Evolutionary conservation across 352 stramenopile genomes (phyloP).

Genomic region (Thraustochytrium sp.): DNA sequence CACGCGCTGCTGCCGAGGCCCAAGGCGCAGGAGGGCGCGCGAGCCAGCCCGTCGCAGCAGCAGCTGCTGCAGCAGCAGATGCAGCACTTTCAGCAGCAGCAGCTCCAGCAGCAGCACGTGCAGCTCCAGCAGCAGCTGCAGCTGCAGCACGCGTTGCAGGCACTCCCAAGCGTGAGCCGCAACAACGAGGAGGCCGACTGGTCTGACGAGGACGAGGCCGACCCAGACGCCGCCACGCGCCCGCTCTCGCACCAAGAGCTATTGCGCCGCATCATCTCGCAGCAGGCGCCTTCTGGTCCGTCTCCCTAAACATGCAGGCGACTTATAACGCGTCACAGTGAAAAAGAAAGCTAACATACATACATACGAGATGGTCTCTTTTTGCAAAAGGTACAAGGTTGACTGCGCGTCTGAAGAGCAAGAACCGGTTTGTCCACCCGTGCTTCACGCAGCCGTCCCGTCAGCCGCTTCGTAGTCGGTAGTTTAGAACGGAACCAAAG

Average conservation of each 20-base stretch:
- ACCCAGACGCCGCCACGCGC: neutral
- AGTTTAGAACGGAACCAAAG: no score
- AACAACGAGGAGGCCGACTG: neutral
- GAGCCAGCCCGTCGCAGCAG: neutral
- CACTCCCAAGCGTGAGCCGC: neutral
- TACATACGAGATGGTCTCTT: no score
- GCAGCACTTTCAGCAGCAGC: neutral
- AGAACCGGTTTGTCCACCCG: no score
- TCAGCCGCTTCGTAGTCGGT: no score
- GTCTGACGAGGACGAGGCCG: conserved; percentile 4
- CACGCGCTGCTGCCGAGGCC: neutral
- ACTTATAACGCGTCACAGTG: no score
- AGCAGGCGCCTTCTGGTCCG: neutral
- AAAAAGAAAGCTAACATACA: no score
- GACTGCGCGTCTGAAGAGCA: no score
- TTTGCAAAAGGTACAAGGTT: no score
- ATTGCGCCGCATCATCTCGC: neutral
- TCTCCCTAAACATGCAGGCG: no score
- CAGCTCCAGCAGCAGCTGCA: neutral
- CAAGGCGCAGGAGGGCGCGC: neutral
- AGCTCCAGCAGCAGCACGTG: neutral
- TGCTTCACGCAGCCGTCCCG: no score
- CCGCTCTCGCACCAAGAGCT: conserved; percentile 17
- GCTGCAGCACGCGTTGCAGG: no score
- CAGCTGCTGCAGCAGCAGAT: neutral